These are phyloP conservation scores for Parachlorella kessleri DNA, from an alignment of 139 green algal genomes.

Conservation along the genomic window DNA sequence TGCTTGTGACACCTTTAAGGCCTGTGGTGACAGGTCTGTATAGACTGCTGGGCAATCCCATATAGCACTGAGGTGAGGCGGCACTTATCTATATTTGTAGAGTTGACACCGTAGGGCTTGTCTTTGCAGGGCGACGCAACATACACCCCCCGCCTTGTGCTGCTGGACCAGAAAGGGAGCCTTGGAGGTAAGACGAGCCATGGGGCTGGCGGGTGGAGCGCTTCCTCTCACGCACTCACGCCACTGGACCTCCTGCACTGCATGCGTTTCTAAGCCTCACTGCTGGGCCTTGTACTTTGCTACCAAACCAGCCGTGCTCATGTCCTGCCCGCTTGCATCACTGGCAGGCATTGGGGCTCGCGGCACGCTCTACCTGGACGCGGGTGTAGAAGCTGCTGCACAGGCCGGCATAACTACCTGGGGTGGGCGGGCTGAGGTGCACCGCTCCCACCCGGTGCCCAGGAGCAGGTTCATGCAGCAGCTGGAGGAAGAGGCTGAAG, in stretches of 20 bases:
- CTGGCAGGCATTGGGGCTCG: conserved; percentile 24
- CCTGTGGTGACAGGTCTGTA: no score
- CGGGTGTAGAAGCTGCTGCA: not conserved
- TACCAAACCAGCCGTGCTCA: no score
- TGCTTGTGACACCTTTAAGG: no score
- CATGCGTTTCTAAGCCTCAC: no score
- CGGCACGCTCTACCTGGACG: conserved; percentile 14
- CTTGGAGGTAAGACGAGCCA: conserved; percentile 48
- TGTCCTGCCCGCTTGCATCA: not conserved
- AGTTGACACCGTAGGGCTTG: no score
- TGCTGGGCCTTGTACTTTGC: no score
- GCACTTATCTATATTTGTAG: no score
- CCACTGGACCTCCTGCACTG: no score
- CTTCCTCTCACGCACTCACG: no score
- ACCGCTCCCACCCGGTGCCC: conserved; percentile 14
- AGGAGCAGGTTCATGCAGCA: conserved; percentile 51
- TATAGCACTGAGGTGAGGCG: no score
- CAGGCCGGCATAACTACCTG: conserved; percentile 35
- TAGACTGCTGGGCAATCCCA: no score
- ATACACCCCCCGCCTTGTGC: conserved; percentile 63
- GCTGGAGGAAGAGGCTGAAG: conserved; percentile 45
- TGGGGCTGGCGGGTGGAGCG: no score
- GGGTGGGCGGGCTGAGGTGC: conserved; percentile 55
- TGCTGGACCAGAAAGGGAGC: conserved; percentile 65
- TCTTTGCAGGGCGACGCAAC: conserved; percentile 48